Evolutionary conservation across 805 yeast species (phyloP), one percentile per base, ranked within the genome.

Genomic region (Cyberlindnera mycetangii): DNA sequence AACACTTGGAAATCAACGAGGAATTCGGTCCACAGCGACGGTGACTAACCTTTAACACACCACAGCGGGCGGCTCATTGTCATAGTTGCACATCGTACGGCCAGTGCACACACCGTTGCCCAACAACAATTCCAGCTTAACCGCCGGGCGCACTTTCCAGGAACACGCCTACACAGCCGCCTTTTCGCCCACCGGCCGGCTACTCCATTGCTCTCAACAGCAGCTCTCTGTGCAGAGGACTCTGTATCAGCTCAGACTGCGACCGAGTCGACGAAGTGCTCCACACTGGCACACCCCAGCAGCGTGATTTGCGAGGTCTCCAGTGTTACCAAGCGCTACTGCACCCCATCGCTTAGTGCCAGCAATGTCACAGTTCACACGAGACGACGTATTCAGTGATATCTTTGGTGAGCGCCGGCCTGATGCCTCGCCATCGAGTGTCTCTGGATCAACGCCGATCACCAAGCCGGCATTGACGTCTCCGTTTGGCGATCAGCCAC

Each of bases 351-450:
- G 32, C 18, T 18, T 8, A 32, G 10, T 11, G n/a, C 9, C 21
- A 7, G 9, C 12, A 21, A 45, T 41, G 50, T 42, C 49, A 17
- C 40, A 39, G 25, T 41, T 51, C 42, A 46, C 49, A 28, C 46
- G 66, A 42, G 64, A 60, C 41, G 64, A 59, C 15, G 51, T 59
- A 28, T 60, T 58, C 50, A 55, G 43, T 37, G 67, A 62, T 44
- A 62, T 62, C 32, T 62, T 62, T 38, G 67, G 67, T 14, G 48
- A 47, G 15, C 49, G 58, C 38, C 52, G 65, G 37, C 59, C 60
- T 9, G 48, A 46, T n/a, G 38, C 45, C 11, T 30, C 49, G n/a
- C 40, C 48, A 8, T 8, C 39, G 6, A 33, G 19, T 28, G 24
- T 7, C 12, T 25, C 28, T 4, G 28, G 12, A 12, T 25, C 28